These are phyloP conservation scores for Elongisporangium anandrum DNA, from an alignment of 352 stramenopile genomes.

Conservation along the genomic window DNA sequence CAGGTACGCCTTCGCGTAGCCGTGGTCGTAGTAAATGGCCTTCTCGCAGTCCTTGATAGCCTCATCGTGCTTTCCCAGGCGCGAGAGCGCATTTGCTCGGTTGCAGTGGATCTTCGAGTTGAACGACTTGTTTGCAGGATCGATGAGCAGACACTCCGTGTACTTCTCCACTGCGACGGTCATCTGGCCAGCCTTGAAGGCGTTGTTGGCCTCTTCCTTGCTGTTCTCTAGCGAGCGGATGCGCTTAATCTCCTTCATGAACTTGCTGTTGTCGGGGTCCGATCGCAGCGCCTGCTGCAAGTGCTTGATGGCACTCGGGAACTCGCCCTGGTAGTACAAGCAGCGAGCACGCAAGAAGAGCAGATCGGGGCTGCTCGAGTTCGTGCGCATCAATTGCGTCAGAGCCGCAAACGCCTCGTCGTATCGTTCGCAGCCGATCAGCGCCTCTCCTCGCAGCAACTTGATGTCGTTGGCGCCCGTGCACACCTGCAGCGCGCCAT, in stretches of 20 bases:
- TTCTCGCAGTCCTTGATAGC: slow-evolving; percentile 88
- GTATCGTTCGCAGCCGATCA: slow-evolving; percentile 78
- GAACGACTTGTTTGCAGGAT: slow-evolving; percentile 88
- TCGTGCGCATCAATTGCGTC: slow-evolving; percentile 81
- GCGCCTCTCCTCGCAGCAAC: slow-evolving; percentile 56
- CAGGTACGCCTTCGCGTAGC: slow-evolving; percentile 90
- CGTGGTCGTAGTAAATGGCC: slow-evolving; percentile 88
- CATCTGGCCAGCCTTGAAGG: slow-evolving; percentile 84
- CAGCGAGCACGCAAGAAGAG: slow-evolving; percentile 84
- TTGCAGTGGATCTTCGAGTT: slow-evolving; percentile 95
- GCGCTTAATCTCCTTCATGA: slow-evolving; percentile 85
- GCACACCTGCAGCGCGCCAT: slow-evolving; percentile 66
- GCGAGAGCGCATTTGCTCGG: slow-evolving; percentile 82
- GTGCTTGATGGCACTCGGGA: slow-evolving; percentile 92
- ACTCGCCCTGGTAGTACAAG: slow-evolving; percentile 91
- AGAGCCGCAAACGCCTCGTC: slow-evolving; percentile 79
- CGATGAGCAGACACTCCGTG: slow-evolving; percentile 80
- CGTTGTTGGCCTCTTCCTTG: slow-evolving; percentile 88
- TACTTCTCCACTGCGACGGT: slow-evolving; percentile 86
- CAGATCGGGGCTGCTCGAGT: slow-evolving; percentile 79
- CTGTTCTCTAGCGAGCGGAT: slow-evolving; percentile 81
- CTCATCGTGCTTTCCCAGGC: slow-evolving; percentile 79
- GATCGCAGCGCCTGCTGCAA: slow-evolving; percentile 86
- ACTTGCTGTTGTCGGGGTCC: slow-evolving; percentile 89
- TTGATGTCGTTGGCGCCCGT: slow-evolving; percentile 69